Base-by-base conservation (phyloP, 352 stramenopile species). In the Phytophthora fragariae region DNA sequence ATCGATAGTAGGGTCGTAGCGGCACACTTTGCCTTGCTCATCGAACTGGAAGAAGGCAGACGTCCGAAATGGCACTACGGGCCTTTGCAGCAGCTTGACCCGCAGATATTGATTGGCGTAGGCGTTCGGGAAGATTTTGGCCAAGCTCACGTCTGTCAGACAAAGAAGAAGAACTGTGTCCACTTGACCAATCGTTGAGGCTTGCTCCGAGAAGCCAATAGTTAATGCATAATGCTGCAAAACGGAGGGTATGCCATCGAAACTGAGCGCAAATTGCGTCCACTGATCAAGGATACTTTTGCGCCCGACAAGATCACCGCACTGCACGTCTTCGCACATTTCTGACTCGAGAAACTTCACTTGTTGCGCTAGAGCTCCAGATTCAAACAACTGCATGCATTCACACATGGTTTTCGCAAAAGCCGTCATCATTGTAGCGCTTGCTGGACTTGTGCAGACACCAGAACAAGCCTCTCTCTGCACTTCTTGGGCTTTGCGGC, bases 41-140 rank as follows among this genome's bases (percentile, higher is more conserved):
- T 80, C 68, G 31, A 80, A 80, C 19, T 80, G 63, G 53, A 80
- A 74, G 15, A 68, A 37, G 9, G 55, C 47, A 41, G 39, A 52
- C 68, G 74, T 65, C 27, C 68, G 73, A 33, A 80, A 47, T 19
- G 24, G 39, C 24, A 80, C 0, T 5, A 31, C 55, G 11, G 68
- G 15, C 14, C n/a, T 47, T 35, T 69, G 57, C 14, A 77, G 41
- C 17, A 80, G 24, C n/a, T 60, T 70, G n/a, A 69, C 41, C 21
- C 64, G 63, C 41, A 80, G 44, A 21, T 47, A 37, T 12, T 5
- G 29, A 35, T 65, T 46, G 5, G 49, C 6, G 10, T 69, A 7
- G 12, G 55, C 56, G n/a, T 52, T 4, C 0, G 68, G 73, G 6
- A 80, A 77, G 8, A 72, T 19, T 5, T 31, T 50, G n/a, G 55